These are phyloP conservation scores for Coniferiporia weirii DNA, from an alignment of 1,284 basidiomycete species.

Conservation along the genomic window DNA sequence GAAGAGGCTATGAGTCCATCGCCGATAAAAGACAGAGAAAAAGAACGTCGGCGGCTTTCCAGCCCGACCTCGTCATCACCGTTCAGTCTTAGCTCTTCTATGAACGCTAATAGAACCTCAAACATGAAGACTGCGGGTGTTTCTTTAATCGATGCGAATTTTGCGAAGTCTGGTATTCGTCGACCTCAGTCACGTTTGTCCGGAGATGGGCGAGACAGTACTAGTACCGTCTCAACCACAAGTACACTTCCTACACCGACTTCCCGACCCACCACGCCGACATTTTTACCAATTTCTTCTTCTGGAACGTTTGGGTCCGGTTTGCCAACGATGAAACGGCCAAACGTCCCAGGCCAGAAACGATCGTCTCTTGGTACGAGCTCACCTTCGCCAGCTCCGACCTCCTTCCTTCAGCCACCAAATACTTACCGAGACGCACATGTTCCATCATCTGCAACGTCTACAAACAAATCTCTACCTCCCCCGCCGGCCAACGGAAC, in stretches of 20 bases:
- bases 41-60: constrained; percentile 52
- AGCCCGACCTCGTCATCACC: constrained; percentile 42
- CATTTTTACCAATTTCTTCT: constrained; percentile 63
- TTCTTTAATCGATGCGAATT: constrained; percentile 36
- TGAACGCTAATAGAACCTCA: constrained; percentile 17
- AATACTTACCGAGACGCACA: constrained; percentile 34
- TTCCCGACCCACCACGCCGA: constrained; percentile 69
- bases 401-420: constrained; percentile 28
- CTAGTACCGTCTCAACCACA: constrained; percentile 50
- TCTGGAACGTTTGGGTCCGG: constrained; percentile 41
- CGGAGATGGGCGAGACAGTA: constrained; percentile 38
- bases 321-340: constrained; percentile 48
- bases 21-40: constrained; percentile 53
- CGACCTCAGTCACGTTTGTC: constrained; percentile 70
- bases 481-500: constrained; percentile 6
- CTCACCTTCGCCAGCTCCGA: constrained; percentile 22
- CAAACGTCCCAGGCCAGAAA: constrained; percentile 48
- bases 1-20: constrained; percentile 61
- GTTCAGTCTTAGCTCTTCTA: constrained; percentile 29
- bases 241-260: constrained; percentile 62
- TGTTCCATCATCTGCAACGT: constrained; percentile 8
- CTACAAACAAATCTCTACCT: constrained; percentile 14
- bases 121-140: constrained; percentile 30
- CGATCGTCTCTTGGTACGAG: constrained; percentile 55
- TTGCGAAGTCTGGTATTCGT: constrained; percentile 34